Conservation (phyloP, 1,139 yeast species). For the Sugiyamaella xylanicola region DNA sequence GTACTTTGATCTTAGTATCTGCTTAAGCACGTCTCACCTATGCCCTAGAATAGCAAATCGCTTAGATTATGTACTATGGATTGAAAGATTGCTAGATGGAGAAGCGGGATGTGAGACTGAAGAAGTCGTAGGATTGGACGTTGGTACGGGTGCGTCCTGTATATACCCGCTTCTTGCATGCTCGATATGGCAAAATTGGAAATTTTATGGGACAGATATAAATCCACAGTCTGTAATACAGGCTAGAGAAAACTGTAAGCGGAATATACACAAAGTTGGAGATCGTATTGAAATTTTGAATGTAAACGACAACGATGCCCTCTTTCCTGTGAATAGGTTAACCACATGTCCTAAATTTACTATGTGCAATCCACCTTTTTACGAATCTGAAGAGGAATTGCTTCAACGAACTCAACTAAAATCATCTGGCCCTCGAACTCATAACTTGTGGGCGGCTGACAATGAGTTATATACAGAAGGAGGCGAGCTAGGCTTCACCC, state of each 20-base stretch:
- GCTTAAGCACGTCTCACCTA: conserved; percentile 27
- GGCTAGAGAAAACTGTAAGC: conserved; percentile 34
- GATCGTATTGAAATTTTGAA: conserved; percentile 1
- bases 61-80: conserved; percentile 35
- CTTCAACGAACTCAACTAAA: conserved; percentile 27
- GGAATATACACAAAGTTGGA: conserved; percentile 29
- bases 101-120: neutral
- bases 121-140: conserved; percentile 27
- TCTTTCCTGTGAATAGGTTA: neutral
- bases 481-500: conserved; percentile 48
- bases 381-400: conserved; percentile 42
- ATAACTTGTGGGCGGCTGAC: conserved; percentile 34
- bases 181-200: conserved; percentile 30
- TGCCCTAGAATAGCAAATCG: conserved; percentile 38
- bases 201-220: conserved; percentile 46
- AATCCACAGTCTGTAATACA: conserved; percentile 37
- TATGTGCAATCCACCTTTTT: conserved; percentile 53
- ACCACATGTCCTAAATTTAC: conserved; percentile 30
- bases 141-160: conserved; percentile 49
- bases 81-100: conserved; percentile 20
- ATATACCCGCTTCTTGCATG: conserved; percentile 45
- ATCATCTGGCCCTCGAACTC: conserved; percentile 25
- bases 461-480: conserved; percentile 47
- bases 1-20: conserved; percentile 29
- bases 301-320: neutral